These are phyloP conservation scores for Phoenix roebelenii DNA, from an alignment of 176 grass and related monocot genomes.

Conservation along the genomic window DNA sequence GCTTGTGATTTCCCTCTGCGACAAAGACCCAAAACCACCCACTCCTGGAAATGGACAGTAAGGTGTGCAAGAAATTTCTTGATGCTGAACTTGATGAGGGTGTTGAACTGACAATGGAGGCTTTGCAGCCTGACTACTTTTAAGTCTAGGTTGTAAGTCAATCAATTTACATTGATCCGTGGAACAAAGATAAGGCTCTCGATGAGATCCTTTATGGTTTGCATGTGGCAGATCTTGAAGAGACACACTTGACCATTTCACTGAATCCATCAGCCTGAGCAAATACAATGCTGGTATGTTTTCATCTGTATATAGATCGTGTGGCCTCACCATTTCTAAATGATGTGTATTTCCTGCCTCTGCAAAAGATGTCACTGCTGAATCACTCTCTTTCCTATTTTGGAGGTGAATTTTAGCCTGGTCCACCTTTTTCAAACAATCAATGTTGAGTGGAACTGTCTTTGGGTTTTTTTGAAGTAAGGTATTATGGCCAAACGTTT, in stretches of 20 bases:
- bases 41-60: slow-evolving; percentile 53
- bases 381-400: slow-evolving; percentile 14
- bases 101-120: slow-evolving; percentile 23
- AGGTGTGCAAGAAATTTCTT: slow-evolving; percentile 35
- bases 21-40: slow-evolving; percentile 45
- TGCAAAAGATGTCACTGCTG: slow-evolving; percentile 15
- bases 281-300: slow-evolving; percentile 44
- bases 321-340: slow-evolving; percentile 19
- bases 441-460: neutral
- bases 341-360: slow-evolving; percentile 23
- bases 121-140: slow-evolving; percentile 18
- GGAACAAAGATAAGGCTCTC: slow-evolving; percentile 4
- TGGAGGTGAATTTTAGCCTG: neutral
- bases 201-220: slow-evolving; percentile 23
- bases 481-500: neutral
- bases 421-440: neutral
- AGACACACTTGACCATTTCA: slow-evolving; percentile 15
- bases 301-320: slow-evolving; percentile 33
- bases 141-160: slow-evolving; percentile 7
- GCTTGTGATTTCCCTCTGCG: slow-evolving; percentile 63
- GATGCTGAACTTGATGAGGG: slow-evolving; percentile 15
- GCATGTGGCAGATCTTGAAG: slow-evolving; percentile 22
- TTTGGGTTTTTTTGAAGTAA: neutral
- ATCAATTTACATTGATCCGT: slow-evolving; percentile 24
- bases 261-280: slow-evolving; percentile 49